These are phyloP conservation scores for Nannochloropsis granulata DNA, from an alignment of 108 stramenopile species.

Conservation along the genomic window DNA sequence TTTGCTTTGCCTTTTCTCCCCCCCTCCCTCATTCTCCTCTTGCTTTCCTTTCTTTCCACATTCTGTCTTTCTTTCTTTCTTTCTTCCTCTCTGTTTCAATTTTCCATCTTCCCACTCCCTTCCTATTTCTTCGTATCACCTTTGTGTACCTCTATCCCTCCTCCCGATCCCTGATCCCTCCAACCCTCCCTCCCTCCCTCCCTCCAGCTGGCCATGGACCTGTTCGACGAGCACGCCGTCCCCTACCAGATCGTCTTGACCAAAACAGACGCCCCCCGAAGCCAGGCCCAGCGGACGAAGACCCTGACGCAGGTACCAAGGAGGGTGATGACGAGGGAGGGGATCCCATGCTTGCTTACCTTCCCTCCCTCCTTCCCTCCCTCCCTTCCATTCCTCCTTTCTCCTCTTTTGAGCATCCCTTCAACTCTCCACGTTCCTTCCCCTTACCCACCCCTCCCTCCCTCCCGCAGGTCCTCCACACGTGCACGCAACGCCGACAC, in stretches of 20 bases:
- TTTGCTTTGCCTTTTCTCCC: not conserved
- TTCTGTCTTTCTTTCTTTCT: not conserved
- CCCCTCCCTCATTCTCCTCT: not conserved
- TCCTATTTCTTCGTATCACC: no score
- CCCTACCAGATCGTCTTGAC: slow-evolving; percentile 30
- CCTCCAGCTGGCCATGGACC: not conserved
- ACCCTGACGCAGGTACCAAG: not conserved
- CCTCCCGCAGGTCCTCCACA: not conserved
- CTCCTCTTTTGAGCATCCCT: not conserved
- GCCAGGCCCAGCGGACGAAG: not conserved
- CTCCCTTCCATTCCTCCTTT: not conserved
- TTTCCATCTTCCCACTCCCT: not conserved
- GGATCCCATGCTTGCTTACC: no score
- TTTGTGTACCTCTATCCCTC: not conserved
- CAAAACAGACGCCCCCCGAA: slow-evolving; percentile 9
- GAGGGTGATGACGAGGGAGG: no score
- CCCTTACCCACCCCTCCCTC: not conserved
- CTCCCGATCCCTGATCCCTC: not conserved
- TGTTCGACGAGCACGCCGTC: slow-evolving; percentile 2
- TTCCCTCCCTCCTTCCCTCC: no score
- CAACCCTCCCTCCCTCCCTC: not conserved
- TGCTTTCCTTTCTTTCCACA: not conserved
- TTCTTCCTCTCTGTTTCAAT: not conserved
- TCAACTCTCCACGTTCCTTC: not conserved
- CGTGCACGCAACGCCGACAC: not conserved